phyloP scores from a whole-genome alignment of 768 basidiomycete species.

The Rhodotorula graminis region DNA sequence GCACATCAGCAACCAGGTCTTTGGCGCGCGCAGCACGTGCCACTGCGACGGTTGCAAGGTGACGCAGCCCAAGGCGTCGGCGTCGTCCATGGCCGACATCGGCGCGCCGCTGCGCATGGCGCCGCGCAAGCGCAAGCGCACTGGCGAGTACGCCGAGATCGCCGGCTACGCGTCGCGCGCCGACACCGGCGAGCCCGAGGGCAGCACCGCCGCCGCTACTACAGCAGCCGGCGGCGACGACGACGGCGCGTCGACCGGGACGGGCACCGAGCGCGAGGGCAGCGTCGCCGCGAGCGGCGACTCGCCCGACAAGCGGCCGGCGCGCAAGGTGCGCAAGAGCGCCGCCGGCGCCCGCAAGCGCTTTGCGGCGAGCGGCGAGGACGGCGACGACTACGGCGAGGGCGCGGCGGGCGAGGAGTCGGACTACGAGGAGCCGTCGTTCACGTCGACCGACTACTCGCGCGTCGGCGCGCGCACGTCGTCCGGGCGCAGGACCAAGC shows the following conservation, averaged over 20 bases:
- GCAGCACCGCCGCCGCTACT: too few relatives aligned
- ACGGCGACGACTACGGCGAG: background rate
- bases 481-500: constrained; percentile 1
- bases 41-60: constrained; percentile 36
- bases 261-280: background rate
- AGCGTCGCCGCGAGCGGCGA: background rate
- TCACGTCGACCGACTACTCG: background rate
- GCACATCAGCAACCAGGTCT: constrained; percentile 21
- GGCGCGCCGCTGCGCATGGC: background rate
- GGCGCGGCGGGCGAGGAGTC: background rate
- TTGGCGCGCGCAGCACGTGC: constrained; percentile 4
- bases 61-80: background rate
- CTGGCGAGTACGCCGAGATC: constrained; percentile 15
- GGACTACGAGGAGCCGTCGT: constrained; percentile 2
- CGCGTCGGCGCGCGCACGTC: constrained; percentile 2
- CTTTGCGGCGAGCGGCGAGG: background rate
- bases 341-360: background rate
- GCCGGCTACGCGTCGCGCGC: background rate
- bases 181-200: background rate
- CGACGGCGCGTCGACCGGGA: background rate
- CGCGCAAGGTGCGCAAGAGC: background rate
- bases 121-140: constrained; percentile 14
- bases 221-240: background rate
- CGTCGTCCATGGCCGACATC: constrained; percentile 6
- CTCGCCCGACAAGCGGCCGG: background rate